Evolutionary conservation across 1,284 basidiomycete genomes (phyloP), one percentile per base, ranked within the genome.

Genomic region (Hypsizygus ulmarius): DNA sequence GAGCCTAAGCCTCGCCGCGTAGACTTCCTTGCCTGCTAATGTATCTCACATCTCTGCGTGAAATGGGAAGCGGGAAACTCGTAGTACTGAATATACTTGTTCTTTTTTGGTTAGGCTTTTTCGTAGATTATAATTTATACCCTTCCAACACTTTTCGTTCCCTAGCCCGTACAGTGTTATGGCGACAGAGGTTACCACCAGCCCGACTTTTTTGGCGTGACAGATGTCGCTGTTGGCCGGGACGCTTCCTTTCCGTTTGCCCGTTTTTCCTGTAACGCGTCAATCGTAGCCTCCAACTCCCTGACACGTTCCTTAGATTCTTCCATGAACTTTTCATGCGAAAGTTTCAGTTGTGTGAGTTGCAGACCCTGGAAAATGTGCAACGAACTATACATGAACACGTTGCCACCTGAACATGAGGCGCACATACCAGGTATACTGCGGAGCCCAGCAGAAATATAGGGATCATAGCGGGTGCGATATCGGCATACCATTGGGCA

Each of bases 391-490:
- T 11, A 21, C 21, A 11, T 38, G 33, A 29, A 15, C 12, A 21
- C 35, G 35, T 27, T 51, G 43, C 39, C 15, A 38, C 9, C 14
- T 16, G 18, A 25, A 43, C 2, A 10, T 12, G 7, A n/a, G 28
- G 11, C 2, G 21, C 9, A 39, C 78, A 51, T 61, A 87, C 87
- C 56, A 89, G 71, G 67, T 87, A 90, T 44, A 90, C 75, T 8
- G 82, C 84, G 47, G 85, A 88, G 11, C 86, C 88, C 19, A 90
- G 72, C 41, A 90, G 68, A 39, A 83, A 81, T 48, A 90, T 71
- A 5, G 87, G 88, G 35, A 89, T 69, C 87, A 90, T 90, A 30
- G 78, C 79, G 21, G 88, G 88, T 35, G 85, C 63, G 43, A 83
- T 73, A 50, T 82, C 75, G 33, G 78, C 68, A 63, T 90, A 90